Conservation (phyloP, 106 monocot species). For the Dendrobium chrysotoxum region DNA sequence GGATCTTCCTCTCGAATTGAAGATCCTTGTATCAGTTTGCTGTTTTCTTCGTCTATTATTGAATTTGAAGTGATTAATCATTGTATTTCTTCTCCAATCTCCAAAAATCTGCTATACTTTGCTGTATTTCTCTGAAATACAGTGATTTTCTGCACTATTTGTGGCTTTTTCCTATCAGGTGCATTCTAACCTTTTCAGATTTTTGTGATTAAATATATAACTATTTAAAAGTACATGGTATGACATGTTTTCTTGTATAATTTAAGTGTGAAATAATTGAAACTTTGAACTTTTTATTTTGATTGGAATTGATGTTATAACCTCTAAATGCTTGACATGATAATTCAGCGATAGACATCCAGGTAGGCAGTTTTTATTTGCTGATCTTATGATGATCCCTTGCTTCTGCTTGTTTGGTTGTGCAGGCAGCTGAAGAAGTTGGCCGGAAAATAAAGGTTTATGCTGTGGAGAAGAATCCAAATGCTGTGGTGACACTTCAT, state of each 20-base stretch:
- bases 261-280: not conserved
- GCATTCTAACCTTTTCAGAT: not conserved
- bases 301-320: not conserved
- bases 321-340: not conserved
- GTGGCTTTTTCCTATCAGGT: too few species aligned
- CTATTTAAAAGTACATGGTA: not conserved
- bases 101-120: too few species aligned
- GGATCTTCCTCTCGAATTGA: too few species aligned
- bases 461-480: conserved; percentile 98
- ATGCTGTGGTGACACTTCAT: conserved; percentile 90
- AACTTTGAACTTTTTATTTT: not conserved
- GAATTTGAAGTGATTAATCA: too few species aligned
- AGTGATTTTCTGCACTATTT: too few species aligned
- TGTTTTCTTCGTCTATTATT: too few species aligned
- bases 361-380: not conserved
- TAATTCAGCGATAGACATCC: not conserved
- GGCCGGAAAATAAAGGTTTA: conserved; percentile 82
- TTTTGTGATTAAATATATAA: not conserved
- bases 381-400: not conserved
- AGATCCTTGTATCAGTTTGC: too few species aligned
- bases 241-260: not conserved
- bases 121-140: too few species aligned
- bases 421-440: conserved; percentile 92
- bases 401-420: not conserved
- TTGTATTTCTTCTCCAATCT: too few species aligned